These are phyloP conservation scores for Pisolithus marmoratus DNA, from an alignment of 768 basidiomycete species.

Conservation along the genomic window DNA sequence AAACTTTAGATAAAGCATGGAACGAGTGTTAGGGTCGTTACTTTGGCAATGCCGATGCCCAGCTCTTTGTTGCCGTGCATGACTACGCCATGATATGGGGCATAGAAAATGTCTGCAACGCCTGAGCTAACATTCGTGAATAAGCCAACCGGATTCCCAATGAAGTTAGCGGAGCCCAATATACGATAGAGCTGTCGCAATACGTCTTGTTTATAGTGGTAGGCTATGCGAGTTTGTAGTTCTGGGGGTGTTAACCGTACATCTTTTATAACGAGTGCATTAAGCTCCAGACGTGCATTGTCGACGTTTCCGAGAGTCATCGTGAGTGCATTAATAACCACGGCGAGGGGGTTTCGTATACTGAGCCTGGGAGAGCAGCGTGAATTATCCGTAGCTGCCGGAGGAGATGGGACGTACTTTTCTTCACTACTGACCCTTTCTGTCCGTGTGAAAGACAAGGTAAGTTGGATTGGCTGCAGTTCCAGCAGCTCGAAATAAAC, in stretches of 20 bases:
- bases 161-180: constrained; percentile 96
- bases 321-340: constrained; percentile 88
- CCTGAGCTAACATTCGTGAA: constrained; percentile 99
- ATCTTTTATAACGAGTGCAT: constrained; percentile 91
- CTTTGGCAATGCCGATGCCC: constrained; percentile 92
- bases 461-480: constrained; percentile 87
- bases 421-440: constrained; percentile 90
- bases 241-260: constrained; percentile 85
- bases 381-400: constrained; percentile 1
- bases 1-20: constrained; percentile 9
- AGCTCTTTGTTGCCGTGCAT: constrained; percentile 94
- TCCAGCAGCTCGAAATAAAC: constrained; percentile 95
- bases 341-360: constrained; percentile 85
- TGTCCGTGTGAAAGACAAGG: constrained; percentile 95
- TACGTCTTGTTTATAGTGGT: constrained; percentile 93
- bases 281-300: constrained; percentile 90
- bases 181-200: constrained; percentile 93
- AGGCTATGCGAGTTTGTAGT: constrained; percentile 74
- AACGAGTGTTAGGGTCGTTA: constrained; percentile 20
- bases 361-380: constrained; percentile 43
- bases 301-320: constrained; percentile 98
- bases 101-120: constrained; percentile 97
- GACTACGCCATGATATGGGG: constrained; percentile 94
- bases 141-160: constrained; percentile 91
- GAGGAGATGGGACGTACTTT: constrained; percentile 53